Conservation (phyloP, 441 rosid species). For the Macaranga tanarius region DNA sequence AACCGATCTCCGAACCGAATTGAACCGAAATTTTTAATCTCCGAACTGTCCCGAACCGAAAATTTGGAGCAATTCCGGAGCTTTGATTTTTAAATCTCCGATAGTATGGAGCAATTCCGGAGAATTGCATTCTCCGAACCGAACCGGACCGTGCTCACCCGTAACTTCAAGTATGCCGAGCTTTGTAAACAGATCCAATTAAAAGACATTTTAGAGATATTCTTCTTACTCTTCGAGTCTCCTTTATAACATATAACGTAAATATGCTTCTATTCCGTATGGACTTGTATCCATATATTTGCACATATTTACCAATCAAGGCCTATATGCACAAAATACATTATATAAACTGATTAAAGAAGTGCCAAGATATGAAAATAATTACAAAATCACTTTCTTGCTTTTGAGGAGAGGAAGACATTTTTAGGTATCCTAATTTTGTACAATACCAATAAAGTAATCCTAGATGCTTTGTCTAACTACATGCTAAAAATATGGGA, state of each 20-base stretch:
- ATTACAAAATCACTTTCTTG: neutral
- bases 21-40: too few relatives aligned
- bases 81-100: too few relatives aligned
- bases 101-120: too few relatives aligned
- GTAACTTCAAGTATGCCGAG: neutral
- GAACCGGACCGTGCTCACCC: too few relatives aligned
- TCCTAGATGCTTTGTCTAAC: neutral
- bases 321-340: constrained; percentile 50
- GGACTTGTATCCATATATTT: constrained; percentile 85
- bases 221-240: constrained; percentile 68
- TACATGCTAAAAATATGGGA: neutral
- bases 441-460: neutral
- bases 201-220: constrained; percentile 13
- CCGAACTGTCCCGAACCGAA: too few relatives aligned
- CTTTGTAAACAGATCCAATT: neutral
- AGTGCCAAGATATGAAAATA: neutral
- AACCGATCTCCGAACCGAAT: too few relatives aligned
- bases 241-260: constrained; percentile 74
- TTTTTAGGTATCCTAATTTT: neutral
- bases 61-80: too few relatives aligned
- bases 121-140: too few relatives aligned
- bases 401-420: neutral
- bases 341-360: constrained; percentile 18
- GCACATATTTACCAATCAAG: constrained; percentile 82
- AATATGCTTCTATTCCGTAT: constrained; percentile 79